These are phyloP conservation scores for Populus trichocarpa DNA, from an alignment of 441 rosid species.

Conservation along the genomic window DNA sequence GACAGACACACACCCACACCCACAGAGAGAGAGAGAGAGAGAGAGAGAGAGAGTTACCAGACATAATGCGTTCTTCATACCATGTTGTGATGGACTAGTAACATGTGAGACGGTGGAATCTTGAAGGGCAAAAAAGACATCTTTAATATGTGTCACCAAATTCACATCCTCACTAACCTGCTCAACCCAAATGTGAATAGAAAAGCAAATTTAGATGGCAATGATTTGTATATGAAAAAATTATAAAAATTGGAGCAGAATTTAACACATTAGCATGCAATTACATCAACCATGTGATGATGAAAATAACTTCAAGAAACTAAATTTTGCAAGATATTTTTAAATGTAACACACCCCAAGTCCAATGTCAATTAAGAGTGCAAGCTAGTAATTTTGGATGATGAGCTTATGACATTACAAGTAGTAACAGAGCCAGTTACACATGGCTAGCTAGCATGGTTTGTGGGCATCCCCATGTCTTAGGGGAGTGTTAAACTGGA, in stretches of 20 bases:
- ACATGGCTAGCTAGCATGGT: background rate
- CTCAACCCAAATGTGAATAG: constrained; percentile 30
- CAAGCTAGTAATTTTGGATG: background rate
- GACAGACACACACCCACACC: background rate
- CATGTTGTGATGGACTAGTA: constrained; percentile 35
- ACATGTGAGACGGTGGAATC: constrained; percentile 46
- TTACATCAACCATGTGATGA: background rate
- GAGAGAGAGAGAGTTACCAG: constrained; percentile 41
- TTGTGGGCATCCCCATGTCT: no score
- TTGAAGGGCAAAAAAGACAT: constrained; percentile 53
- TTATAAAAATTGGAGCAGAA: background rate
- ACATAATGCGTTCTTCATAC: constrained; percentile 38
- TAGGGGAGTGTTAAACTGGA: background rate
- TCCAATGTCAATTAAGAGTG: background rate
- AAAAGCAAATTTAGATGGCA: constrained; percentile 11
- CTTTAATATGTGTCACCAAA: constrained; percentile 58
- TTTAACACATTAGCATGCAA: background rate
- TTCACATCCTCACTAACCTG: constrained; percentile 72
- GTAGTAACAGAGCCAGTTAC: no score
- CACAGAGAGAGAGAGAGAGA: no score
- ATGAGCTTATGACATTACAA: background rate
- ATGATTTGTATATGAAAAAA: background rate
- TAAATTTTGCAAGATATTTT: background rate
- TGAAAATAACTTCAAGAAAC: background rate
- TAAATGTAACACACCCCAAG: background rate